These are phyloP conservation scores for Mollisiaceae sp. DNA, from an alignment of 2,329 filamentous ascomycete species.

Conservation along the genomic window DNA sequence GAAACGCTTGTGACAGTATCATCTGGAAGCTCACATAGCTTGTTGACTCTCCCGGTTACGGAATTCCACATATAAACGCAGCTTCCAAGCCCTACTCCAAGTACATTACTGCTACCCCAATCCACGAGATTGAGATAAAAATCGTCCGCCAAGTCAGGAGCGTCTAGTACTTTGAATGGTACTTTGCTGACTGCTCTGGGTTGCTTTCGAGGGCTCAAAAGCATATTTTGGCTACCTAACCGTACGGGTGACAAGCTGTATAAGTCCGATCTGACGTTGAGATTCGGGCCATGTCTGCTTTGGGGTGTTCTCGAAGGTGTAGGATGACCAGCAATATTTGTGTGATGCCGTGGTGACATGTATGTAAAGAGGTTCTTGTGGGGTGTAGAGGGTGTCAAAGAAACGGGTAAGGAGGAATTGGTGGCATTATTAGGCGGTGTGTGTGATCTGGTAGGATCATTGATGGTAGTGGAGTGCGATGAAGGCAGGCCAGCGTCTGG, in stretches of 20 bases:
- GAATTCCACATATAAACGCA: constrained; percentile 99
- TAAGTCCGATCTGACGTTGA: constrained; percentile 89
- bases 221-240: constrained; percentile 89
- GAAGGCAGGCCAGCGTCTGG: constrained; percentile 60
- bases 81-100: constrained; percentile 89
- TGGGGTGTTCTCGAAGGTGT: constrained; percentile 90
- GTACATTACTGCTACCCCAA: constrained; percentile 93
- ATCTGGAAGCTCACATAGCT: constrained; percentile 89
- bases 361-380: constrained; percentile 98
- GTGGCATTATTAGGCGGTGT: constrained; percentile 77
- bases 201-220: constrained; percentile 87
- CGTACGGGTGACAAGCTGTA: constrained; percentile 96
- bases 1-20: constrained; percentile 96
- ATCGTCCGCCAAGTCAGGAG: constrained; percentile 93
- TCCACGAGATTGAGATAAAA: constrained; percentile 98
- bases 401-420: constrained; percentile 68
- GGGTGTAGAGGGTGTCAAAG: constrained; percentile 89
- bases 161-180: constrained; percentile 96
- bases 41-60: constrained; percentile 86
- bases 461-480: constrained; percentile 59
- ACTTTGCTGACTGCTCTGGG: constrained; percentile 93
- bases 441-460: constrained; percentile 74
- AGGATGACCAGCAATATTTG: constrained; percentile 75
- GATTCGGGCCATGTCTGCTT: constrained; percentile 83
- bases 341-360: constrained; percentile 73